These are phyloP conservation scores for Lactarius deliciosus DNA, from an alignment of 768 basidiomycete genomes.

Conservation along the genomic window DNA sequence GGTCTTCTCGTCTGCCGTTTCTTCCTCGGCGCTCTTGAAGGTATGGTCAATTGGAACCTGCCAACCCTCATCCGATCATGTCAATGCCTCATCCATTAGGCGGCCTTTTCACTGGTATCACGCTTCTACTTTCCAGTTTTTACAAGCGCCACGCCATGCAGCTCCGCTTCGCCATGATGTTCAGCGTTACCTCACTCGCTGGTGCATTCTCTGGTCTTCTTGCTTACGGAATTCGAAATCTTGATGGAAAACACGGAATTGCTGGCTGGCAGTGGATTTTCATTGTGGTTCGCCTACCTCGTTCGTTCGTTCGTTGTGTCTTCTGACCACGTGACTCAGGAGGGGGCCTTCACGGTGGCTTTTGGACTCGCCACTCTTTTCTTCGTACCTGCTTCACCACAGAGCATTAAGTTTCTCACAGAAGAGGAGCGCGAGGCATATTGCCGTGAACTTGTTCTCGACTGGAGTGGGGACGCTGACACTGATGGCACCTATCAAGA, in stretches of 20 bases:
- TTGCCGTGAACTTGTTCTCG: slow-evolving; percentile 39
- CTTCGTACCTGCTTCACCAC: slow-evolving; percentile 47
- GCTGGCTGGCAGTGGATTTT: slow-evolving; percentile 70
- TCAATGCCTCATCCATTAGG: slow-evolving; percentile 9
- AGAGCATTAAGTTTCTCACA: slow-evolving; percentile 50
- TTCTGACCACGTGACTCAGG: slow-evolving; percentile 31
- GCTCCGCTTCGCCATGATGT: slow-evolving; percentile 43
- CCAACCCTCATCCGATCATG: background rate
- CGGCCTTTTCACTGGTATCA: slow-evolving; percentile 47
- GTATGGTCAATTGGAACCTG: slow-evolving; percentile 32
- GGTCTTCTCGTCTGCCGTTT: slow-evolving; percentile 54
- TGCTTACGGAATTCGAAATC: slow-evolving; percentile 54
- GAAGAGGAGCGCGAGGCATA: slow-evolving; percentile 43
- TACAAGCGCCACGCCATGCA: slow-evolving; percentile 34
- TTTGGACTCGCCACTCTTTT: slow-evolving; percentile 54
- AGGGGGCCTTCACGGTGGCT: slow-evolving; percentile 62
- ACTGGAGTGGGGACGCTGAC: slow-evolving; percentile 37
- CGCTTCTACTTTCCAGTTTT: slow-evolving; percentile 33
- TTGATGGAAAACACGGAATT: slow-evolving; percentile 52
- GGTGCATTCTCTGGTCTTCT: slow-evolving; percentile 65
- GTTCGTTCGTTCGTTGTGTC: background rate
- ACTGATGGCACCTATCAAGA: slow-evolving; percentile 43
- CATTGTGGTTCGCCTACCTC: slow-evolving; percentile 43
- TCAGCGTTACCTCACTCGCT: slow-evolving; percentile 46
- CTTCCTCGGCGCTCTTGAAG: slow-evolving; percentile 57